Conservation (phyloP, 495 filamentous ascomycete genomes). For the Lepraria neglecta region DNA sequence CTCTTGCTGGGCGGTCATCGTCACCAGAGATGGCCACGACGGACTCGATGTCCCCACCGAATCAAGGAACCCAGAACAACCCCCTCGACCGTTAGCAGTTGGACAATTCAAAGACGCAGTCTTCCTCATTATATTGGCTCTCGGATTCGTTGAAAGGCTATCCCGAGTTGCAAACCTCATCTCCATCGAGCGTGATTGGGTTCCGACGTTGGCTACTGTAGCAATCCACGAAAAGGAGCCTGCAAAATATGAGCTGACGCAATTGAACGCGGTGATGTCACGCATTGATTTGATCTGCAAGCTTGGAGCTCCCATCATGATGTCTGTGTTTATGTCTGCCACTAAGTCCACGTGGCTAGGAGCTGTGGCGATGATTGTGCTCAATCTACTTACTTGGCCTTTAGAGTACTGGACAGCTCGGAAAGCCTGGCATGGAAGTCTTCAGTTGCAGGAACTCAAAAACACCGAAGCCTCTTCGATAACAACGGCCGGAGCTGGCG, state of each 20-base stretch:
- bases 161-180: conserved; percentile 43
- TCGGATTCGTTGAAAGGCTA: conserved; percentile 47
- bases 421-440: conserved; percentile 1
- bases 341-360: conserved; percentile 43
- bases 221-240: conserved; percentile 16
- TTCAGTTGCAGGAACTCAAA: not conserved
- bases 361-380: conserved; percentile 39
- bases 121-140: conserved; percentile 36
- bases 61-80: too few relatives aligned
- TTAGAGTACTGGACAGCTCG: conserved; percentile 13
- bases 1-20: conserved; percentile 34
- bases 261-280: conserved; percentile 58
- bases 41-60: not conserved
- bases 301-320: conserved; percentile 52
- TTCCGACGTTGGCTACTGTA: conserved; percentile 34
- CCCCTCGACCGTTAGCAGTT: conserved; percentile 11
- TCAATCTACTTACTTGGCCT: conserved; percentile 28
- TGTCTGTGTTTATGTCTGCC: conserved; percentile 45
- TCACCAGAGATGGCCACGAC: conserved; percentile 3
- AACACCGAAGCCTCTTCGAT: not conserved
- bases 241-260: conserved; percentile 32
- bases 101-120: conserved; percentile 29
- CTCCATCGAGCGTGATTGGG: conserved; percentile 54
- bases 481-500: not conserved
- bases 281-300: conserved; percentile 67